A percentile compares a stretch with the other conserved stretches of the same genome.
Evolutionary conservation across 140 eudicot genomes (phyloP).

Genomic region (Anethum foeniculum): DNA sequence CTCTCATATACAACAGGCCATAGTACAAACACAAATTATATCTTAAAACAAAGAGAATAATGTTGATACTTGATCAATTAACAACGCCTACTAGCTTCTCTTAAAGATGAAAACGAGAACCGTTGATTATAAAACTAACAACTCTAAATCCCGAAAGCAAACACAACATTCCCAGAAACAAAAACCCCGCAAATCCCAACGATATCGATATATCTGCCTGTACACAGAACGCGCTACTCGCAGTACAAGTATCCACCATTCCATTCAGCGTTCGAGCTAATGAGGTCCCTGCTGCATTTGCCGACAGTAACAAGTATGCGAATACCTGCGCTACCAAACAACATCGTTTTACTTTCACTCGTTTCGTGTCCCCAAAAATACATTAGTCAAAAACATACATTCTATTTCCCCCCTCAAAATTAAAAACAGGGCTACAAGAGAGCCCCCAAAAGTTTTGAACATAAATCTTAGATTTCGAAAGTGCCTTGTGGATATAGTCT

Average conservation of each 20-base stretch:
- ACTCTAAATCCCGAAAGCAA: slow-evolving; percentile 71
- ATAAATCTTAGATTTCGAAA: neutral
- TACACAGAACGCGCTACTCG: slow-evolving; percentile 40
- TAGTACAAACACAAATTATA: neutral
- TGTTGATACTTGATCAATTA: slow-evolving; percentile 1
- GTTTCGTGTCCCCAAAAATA: neutral
- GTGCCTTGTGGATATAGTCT: neutral
- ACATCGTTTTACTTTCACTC: neutral
- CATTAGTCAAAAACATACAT: neutral
- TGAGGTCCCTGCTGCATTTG: slow-evolving; percentile 65
- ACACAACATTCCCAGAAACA: slow-evolving; percentile 49
- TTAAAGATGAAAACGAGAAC: slow-evolving; percentile 49
- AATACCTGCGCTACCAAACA: slow-evolving; percentile 37
- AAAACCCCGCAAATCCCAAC: slow-evolving; percentile 63
- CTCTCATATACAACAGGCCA: neutral
- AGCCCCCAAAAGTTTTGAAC: neutral
- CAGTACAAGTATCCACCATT: slow-evolving; percentile 52
- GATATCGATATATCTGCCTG: slow-evolving; percentile 63
- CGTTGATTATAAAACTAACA: slow-evolving; percentile 53
- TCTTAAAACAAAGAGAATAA: neutral
- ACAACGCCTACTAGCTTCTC: slow-evolving; percentile 4
- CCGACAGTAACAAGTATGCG: slow-evolving; percentile 68
- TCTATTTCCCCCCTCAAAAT: neutral
- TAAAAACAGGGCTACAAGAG: neutral
- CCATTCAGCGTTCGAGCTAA: slow-evolving; percentile 42